phyloP scores from a whole-genome alignment of 495 filamentous ascomycete genomes.

The Trichoderma orchidacearum region DNA sequence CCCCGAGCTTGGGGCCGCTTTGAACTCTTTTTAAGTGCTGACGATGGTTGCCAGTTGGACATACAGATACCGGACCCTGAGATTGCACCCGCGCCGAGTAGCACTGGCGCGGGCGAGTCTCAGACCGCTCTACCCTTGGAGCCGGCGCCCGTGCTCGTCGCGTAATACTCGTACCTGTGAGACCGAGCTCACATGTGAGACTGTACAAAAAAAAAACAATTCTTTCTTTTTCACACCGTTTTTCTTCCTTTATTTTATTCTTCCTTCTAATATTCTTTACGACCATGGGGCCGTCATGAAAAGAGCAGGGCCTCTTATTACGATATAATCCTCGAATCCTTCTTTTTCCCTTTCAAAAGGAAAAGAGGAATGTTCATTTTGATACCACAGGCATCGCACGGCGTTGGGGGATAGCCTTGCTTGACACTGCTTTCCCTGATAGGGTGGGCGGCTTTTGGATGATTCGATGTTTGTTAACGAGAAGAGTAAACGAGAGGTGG shows the following conservation, averaged over 20 bases:
- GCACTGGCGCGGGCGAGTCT: neutral
- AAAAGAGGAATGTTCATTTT: neutral
- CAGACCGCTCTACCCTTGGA: neutral
- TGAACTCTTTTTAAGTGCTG: no score
- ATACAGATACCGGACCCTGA: conserved; percentile 78
- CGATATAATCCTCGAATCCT: neutral
- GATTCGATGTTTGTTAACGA: neutral
- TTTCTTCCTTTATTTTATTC: neutral
- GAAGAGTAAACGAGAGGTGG: neutral
- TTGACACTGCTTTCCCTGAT: neutral
- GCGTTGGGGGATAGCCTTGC: neutral
- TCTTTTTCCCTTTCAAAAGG: no score
- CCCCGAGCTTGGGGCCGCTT: no score
- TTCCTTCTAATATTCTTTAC: conserved; percentile 1
- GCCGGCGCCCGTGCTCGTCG: neutral
- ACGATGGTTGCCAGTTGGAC: conserved; percentile 40
- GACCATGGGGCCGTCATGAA: neutral
- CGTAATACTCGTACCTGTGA: neutral
- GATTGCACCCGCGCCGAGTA: conserved; percentile 26
- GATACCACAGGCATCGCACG: conserved; percentile 1
- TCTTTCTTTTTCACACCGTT: neutral
- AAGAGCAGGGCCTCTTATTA: neutral
- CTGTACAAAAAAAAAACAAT: neutral
- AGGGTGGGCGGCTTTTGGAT: neutral
- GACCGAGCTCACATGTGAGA: no score